phyloP scores from a whole-genome alignment of 129 eudicot genomes.

The Scalesia atractyloides region DNA sequence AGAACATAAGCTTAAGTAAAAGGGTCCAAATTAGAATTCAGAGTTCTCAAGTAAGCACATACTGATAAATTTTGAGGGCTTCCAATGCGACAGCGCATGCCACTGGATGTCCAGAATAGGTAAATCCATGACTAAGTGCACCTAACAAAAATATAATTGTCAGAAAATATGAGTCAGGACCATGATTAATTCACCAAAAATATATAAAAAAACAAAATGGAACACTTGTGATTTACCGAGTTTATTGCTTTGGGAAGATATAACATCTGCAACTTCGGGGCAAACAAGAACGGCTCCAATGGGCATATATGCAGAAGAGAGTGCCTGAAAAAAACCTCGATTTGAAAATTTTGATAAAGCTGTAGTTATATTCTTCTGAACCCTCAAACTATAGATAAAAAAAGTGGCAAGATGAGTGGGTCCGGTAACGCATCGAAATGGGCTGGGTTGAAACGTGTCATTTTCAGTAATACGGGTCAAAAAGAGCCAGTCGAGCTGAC shows the following conservation, averaged over 20 bases:
- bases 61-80: conserved; percentile 85
- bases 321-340: conserved; percentile 53
- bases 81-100: conserved; percentile 95
- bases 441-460: background rate
- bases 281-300: conserved; percentile 93
- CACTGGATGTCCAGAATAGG: conserved; percentile 96
- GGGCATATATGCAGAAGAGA: conserved; percentile 91
- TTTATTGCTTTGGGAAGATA: conserved; percentile 81
- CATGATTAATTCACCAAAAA: conserved; percentile 15
- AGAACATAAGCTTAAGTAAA: background rate
- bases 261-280: conserved; percentile 78
- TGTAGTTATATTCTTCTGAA: conserved; percentile 4
- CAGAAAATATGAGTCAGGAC: conserved; percentile 4
- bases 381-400: background rate
- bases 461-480: background rate
- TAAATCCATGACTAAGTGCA: conserved; percentile 81
- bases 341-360: background rate
- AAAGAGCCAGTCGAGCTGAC: background rate
- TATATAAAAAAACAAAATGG: background rate
- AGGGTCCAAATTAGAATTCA: background rate
- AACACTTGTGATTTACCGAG: conserved; percentile 54
- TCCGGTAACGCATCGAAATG: background rate
- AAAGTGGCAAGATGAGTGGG: conserved; percentile 3
- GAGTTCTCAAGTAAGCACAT: background rate
- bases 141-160: conserved; percentile 38